These are phyloP conservation scores for Anisodus tanguticus DNA, from an alignment of 257 asterid species.

Conservation along the genomic window DNA sequence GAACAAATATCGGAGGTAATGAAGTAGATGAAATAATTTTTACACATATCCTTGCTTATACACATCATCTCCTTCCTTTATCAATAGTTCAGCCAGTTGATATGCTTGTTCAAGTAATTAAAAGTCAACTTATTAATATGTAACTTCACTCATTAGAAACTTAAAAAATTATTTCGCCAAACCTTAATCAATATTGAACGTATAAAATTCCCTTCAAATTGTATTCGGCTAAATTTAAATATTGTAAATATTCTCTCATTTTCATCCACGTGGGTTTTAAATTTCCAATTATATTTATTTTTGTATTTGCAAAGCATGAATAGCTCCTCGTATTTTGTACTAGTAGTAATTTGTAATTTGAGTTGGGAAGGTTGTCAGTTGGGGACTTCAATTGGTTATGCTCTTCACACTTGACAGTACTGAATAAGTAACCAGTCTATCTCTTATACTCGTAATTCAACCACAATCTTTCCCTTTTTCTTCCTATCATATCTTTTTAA, in stretches of 20 bases:
- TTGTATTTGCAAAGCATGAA: background rate
- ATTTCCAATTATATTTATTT: background rate
- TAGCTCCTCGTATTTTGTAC: background rate
- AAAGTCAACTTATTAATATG: background rate
- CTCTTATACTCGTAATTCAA: constrained; percentile 62
- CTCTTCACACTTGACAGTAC: constrained; percentile 34
- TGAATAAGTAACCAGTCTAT: constrained; percentile 58
- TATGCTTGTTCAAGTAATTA: no score
- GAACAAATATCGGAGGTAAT: no score
- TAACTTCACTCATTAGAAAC: background rate
- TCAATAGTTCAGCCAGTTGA: no score
- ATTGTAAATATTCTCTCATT: no score
- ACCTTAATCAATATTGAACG: background rate
- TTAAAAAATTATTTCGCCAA: background rate
- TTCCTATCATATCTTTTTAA: constrained; percentile 43
- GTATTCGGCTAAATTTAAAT: no score
- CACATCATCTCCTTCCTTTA: no score
- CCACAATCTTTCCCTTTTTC: constrained; percentile 48
- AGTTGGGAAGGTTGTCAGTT: constrained; percentile 49
- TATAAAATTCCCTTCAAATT: background rate
- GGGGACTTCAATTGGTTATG: constrained; percentile 67
- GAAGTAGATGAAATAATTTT: no score
- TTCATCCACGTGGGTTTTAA: no score
- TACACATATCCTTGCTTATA: no score
- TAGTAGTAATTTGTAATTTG: background rate